phyloP scores from a whole-genome alignment of 495 filamentous ascomycete genomes.

The Physcia stellaris region DNA sequence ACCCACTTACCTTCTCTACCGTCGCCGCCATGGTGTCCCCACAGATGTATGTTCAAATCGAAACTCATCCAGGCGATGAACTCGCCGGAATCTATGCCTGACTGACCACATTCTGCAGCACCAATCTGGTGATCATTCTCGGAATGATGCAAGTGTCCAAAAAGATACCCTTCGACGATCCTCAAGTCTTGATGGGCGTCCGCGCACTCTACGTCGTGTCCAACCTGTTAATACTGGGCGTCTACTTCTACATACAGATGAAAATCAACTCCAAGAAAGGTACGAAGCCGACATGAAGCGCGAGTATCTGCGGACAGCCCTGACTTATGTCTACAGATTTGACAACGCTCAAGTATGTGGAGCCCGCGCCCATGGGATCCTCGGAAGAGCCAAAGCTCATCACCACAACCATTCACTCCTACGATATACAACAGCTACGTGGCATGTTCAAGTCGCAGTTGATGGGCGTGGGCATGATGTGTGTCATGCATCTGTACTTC shows the following conservation, averaged over 20 bases:
- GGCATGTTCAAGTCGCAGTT: slow-evolving; percentile 71
- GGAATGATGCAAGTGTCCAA: slow-evolving; percentile 98
- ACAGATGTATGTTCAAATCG: slow-evolving; percentile 15
- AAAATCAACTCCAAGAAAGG: slow-evolving; percentile 92
- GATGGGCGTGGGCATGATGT: slow-evolving; percentile 97
- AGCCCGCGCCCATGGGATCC: slow-evolving; percentile 83
- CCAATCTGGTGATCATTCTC: slow-evolving; percentile 86
- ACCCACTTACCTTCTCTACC: no score
- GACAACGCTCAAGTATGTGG: slow-evolving; percentile 97
- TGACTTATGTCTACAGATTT: slow-evolving; percentile 63
- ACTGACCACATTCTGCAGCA: slow-evolving; percentile 37
- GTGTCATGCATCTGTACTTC: slow-evolving; percentile 95
- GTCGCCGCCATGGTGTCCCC: slow-evolving; percentile 19
- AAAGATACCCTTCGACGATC: slow-evolving; percentile 89
- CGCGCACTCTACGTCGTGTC: slow-evolving; percentile 74
- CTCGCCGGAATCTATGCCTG: slow-evolving; percentile 4
- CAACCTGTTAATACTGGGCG: slow-evolving; percentile 70
- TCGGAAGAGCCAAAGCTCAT: slow-evolving; percentile 86
- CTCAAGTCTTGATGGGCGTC: slow-evolving; percentile 67
- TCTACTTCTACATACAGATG: slow-evolving; percentile 72
- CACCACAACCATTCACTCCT: slow-evolving; percentile 87
- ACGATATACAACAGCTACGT: slow-evolving; percentile 77
- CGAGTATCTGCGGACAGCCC: no score
- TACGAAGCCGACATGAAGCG: slow-evolving; percentile 30
- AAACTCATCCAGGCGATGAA: background rate